Percentiles rank a stretch among this genome's conserved stretches.
Conservation (phyloP, 805 yeast species). For the Scheffersomyces lignosus region DNA sequence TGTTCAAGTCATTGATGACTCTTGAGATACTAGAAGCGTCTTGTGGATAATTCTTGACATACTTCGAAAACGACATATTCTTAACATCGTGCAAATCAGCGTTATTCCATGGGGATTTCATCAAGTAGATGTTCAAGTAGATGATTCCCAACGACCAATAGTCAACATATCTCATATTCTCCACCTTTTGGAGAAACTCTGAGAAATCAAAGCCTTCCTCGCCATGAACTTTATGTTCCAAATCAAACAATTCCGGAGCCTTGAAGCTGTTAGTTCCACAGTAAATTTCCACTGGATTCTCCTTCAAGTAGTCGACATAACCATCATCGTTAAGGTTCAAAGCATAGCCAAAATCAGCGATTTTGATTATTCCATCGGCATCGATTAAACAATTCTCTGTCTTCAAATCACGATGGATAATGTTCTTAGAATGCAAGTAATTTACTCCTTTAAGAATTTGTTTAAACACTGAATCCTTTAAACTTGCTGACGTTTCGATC, state of each 20-base stretch:
- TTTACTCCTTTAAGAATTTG: conserved; percentile 46
- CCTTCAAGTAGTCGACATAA: conserved; percentile 4
- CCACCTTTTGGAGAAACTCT: neutral
- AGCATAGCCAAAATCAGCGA: conserved; percentile 52
- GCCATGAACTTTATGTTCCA: conserved; percentile 17
- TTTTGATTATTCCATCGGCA: conserved; percentile 42
- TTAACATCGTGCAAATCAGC: conserved; percentile 28
- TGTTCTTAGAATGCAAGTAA: conserved; percentile 41
- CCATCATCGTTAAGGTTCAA: conserved; percentile 8
- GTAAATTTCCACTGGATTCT: conserved; percentile 19
- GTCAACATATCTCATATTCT: conserved; percentile 26
- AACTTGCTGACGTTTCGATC: conserved; percentile 26
- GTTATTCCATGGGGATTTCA: conserved; percentile 50
- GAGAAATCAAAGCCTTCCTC: neutral
- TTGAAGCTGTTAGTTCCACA: conserved; percentile 56
- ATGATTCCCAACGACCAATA: conserved; percentile 54
- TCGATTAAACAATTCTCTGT: conserved; percentile 56
- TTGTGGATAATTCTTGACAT: conserved; percentile 27
- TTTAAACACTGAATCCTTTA: conserved; percentile 48
- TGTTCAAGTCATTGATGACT: conserved; percentile 12
- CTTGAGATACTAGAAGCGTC: conserved; percentile 9
- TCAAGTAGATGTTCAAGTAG: conserved; percentile 44
- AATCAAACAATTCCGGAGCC: conserved; percentile 49
- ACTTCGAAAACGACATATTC: conserved; percentile 23
- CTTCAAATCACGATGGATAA: conserved; percentile 54